Evolutionary conservation across 441 rosid species (phyloP).

Genomic region (Adansonia gregorii): DNA sequence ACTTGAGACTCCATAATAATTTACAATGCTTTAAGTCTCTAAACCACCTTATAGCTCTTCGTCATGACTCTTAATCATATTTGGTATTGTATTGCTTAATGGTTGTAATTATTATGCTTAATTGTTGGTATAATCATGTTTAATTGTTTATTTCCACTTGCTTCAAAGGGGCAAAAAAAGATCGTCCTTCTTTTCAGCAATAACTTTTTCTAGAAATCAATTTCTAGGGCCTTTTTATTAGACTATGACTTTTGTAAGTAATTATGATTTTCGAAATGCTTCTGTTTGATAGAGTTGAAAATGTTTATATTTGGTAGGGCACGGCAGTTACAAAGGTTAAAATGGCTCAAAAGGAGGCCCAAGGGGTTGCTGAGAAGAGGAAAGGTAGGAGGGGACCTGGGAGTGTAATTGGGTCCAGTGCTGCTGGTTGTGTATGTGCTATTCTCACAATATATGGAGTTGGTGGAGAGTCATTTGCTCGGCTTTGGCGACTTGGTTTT

Average conservation of each 20-base stretch:
- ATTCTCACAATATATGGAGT: constrained; percentile 64
- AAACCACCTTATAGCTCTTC: background rate
- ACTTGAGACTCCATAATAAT: background rate
- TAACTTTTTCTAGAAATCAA: background rate
- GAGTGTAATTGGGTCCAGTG: constrained; percentile 95
- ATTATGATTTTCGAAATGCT: background rate
- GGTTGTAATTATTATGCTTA: background rate
- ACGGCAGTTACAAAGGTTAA: constrained; percentile 93
- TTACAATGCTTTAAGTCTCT: background rate
- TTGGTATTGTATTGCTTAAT: background rate
- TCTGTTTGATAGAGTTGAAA: constrained; percentile 5
- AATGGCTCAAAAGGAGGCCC: constrained; percentile 95
- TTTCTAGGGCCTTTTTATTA: background rate
- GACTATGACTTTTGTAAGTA: background rate
- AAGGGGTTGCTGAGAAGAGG: constrained; percentile 90
- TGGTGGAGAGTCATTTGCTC: constrained; percentile 62
- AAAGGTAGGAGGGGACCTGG: constrained; percentile 94
- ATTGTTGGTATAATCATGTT: background rate
- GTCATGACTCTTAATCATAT: background rate
- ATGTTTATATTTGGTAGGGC: constrained; percentile 53
- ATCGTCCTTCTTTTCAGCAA: background rate
- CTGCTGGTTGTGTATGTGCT: constrained; percentile 91
- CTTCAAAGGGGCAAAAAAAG: background rate
- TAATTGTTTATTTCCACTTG: background rate
- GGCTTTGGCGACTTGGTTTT: constrained; percentile 81